A percentile compares a stretch with the other conserved stretches of the same genome.
Conservation (phyloP, 1,139 yeast species). For the Lodderomyces beijingensis region DNA sequence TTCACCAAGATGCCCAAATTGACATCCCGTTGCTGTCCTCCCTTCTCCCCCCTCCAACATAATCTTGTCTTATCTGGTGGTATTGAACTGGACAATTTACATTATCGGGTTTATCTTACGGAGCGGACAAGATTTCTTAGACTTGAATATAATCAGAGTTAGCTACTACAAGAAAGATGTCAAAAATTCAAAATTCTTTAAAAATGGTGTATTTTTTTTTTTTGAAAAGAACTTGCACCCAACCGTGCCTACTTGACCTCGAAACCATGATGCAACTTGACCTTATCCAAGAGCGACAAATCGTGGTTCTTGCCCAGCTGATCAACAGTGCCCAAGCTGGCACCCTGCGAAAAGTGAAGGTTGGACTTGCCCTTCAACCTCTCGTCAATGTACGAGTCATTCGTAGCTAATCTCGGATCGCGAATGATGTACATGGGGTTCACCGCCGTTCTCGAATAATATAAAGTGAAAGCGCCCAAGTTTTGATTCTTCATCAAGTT, state of each 20-base stretch:
- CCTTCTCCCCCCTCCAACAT: too few relatives aligned
- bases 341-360: constrained; percentile 7
- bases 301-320: constrained; percentile 10
- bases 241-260: too few relatives aligned
- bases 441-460: constrained; percentile 29
- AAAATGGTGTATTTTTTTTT: background rate
- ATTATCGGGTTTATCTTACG: too few relatives aligned
- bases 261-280: constrained; percentile 29
- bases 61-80: too few relatives aligned
- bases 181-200: too few relatives aligned
- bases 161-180: too few relatives aligned
- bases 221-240: background rate
- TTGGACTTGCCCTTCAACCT: constrained; percentile 16
- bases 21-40: too few relatives aligned
- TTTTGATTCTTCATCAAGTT: constrained; percentile 35
- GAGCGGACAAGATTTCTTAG: too few relatives aligned
- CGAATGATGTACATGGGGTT: constrained; percentile 33
- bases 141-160: too few relatives aligned
- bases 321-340: constrained; percentile 10
- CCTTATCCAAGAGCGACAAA: constrained; percentile 29
- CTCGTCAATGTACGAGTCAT: constrained; percentile 22
- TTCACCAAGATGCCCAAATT: too few relatives aligned
- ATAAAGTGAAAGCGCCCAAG: constrained; percentile 32
- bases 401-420: constrained; percentile 34
- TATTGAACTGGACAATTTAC: too few relatives aligned